phyloP scores from a whole-genome alignment of 1,284 basidiomycete genomes.

The Ceratobasidium sp. region DNA sequence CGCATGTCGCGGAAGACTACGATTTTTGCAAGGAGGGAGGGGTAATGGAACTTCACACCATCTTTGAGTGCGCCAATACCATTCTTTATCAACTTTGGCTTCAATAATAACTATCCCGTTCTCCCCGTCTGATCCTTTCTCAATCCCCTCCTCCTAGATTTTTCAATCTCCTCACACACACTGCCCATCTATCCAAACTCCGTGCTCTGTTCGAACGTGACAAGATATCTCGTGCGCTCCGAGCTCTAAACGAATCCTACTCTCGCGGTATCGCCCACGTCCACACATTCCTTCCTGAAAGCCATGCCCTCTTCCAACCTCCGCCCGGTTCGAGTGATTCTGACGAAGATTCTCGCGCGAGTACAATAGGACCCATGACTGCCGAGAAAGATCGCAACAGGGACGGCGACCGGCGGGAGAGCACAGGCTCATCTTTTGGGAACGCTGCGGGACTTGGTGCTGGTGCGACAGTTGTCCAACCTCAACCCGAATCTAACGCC shows the following conservation, averaged over 20 bases:
- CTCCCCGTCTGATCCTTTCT: too few species aligned
- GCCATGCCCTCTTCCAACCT: slow-evolving; percentile 40
- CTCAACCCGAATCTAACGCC: slow-evolving; percentile 13
- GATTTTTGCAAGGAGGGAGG: slow-evolving; percentile 41
- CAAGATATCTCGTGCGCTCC: slow-evolving; percentile 40
- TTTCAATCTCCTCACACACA: slow-evolving; percentile 43
- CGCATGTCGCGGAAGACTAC: slow-evolving; percentile 33
- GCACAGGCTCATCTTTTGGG: slow-evolving; percentile 30
- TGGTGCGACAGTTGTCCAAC: slow-evolving; percentile 5
- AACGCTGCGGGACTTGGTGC: slow-evolving; percentile 34
- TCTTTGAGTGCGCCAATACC: slow-evolving; percentile 23
- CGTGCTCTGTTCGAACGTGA: slow-evolving; percentile 39
- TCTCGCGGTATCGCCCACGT: slow-evolving; percentile 39
- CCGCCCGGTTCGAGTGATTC: slow-evolving; percentile 20
- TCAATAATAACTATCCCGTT: not conserved
- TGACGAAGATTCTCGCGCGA: slow-evolving; percentile 24
- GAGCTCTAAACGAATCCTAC: slow-evolving; percentile 33
- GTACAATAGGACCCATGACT: slow-evolving; percentile 24
- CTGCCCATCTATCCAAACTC: slow-evolving; percentile 37
- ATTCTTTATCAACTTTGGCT: not conserved
- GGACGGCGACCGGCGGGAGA: slow-evolving; percentile 27
- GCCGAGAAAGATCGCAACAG: not conserved
- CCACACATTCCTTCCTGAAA: slow-evolving; percentile 35
- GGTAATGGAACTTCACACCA: slow-evolving; percentile 34
- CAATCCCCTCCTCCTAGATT: slow-evolving; percentile 4